These are phyloP conservation scores for Penicillium sp. DNA, from an alignment of 2,329 filamentous ascomycete genomes.

Conservation along the genomic window DNA sequence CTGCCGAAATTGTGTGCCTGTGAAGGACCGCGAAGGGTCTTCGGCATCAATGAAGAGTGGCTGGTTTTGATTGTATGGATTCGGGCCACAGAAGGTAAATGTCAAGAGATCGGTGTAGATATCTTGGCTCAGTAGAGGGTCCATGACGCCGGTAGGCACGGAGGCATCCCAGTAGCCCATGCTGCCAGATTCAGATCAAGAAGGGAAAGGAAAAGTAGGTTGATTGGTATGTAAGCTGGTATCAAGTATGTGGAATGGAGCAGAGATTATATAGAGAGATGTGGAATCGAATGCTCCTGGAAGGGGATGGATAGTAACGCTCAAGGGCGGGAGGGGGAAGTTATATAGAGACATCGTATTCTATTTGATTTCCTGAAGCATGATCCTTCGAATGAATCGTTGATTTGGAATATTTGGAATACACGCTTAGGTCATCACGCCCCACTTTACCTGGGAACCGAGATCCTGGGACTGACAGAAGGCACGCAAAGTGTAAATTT, in stretches of 20 bases:
- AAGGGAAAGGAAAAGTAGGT: background rate
- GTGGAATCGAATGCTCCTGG: background rate
- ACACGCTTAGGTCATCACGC: conserved; percentile 13
- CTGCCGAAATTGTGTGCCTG: conserved; percentile 33
- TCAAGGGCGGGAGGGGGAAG: background rate
- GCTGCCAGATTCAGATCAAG: background rate
- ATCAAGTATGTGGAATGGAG: background rate
- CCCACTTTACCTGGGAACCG: background rate
- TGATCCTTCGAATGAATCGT: conserved; percentile 2
- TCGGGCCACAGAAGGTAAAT: conserved; percentile 41
- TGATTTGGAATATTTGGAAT: conserved; percentile 18
- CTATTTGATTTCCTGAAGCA: conserved; percentile 19
- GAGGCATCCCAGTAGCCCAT: conserved; percentile 17
- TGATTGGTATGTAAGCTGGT: background rate
- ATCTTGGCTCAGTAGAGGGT: conserved; percentile 16
- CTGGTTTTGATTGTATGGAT: conserved; percentile 36
- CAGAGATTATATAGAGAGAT: background rate
- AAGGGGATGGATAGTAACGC: background rate
- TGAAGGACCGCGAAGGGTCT: conserved; percentile 39
- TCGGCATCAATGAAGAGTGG: conserved; percentile 47
- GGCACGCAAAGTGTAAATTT: background rate
- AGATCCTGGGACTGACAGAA: background rate
- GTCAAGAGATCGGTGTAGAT: conserved; percentile 43
- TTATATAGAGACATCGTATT: background rate
- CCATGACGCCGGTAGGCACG: conserved; percentile 3